These are phyloP conservation scores for Stephania cephalantha DNA, from an alignment of 164 flowering plant species.

Conservation along the genomic window DNA sequence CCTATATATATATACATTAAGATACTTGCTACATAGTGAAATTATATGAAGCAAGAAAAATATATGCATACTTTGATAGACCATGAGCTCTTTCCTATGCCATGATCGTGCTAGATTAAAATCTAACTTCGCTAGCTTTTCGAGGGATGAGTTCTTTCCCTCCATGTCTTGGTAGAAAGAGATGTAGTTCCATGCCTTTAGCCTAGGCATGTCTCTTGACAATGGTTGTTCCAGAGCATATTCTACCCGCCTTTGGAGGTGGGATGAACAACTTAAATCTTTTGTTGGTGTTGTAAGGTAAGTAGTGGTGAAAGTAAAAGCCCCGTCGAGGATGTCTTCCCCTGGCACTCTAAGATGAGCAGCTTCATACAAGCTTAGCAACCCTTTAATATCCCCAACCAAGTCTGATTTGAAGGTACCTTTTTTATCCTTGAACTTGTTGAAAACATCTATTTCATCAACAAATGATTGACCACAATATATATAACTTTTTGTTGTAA, in stretches of 20 bases:
- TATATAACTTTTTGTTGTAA: too few relatives aligned
- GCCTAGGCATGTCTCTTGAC: conserved; percentile 1
- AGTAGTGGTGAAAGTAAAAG: neutral
- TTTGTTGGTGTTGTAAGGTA: neutral
- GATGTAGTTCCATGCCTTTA: neutral
- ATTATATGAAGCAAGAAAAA: too few relatives aligned
- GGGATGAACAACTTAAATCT: neutral
- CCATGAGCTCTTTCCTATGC: neutral
- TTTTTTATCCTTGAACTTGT: conserved; percentile 1
- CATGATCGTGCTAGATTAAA: neutral
- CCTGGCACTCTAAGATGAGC: neutral
- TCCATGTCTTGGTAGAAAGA: neutral
- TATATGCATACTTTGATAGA: neutral
- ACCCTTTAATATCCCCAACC: neutral
- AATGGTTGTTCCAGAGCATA: neutral
- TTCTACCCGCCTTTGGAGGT: neutral
- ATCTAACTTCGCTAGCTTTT: conserved; percentile 2
- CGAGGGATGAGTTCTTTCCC: neutral
- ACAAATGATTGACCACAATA: too few relatives aligned
- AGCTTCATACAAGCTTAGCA: conserved; percentile 7
- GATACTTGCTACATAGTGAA: too few relatives aligned
- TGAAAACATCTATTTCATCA: neutral
- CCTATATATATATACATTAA: too few relatives aligned
- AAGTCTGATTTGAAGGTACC: neutral
- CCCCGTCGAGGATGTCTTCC: conserved; percentile 1